phyloP scores from a whole-genome alignment of 2,329 filamentous ascomycete species.

The Aspergillus aculeatinus region DNA sequence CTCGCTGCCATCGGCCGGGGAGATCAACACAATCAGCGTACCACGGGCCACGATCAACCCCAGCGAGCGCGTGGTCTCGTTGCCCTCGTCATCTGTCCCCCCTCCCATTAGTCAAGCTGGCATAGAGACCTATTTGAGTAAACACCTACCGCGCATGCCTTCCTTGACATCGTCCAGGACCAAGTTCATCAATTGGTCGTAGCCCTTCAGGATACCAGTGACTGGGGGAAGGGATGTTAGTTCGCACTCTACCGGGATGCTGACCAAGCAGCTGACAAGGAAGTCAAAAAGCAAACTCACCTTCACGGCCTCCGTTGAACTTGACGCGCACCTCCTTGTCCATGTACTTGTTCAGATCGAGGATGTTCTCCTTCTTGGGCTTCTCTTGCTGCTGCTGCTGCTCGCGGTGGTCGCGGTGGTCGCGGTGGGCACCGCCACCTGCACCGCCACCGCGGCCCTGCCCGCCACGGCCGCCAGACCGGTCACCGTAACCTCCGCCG shows the following conservation, averaged over 20 bases:
- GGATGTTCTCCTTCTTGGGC: conserved; percentile 98
- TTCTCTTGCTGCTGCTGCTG: conserved; percentile 59
- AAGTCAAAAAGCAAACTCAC: conserved; percentile 44
- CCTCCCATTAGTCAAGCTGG: conserved; percentile 19
- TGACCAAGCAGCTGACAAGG: background rate
- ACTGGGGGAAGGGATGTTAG: conserved; percentile 53
- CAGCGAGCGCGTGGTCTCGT: conserved; percentile 75
- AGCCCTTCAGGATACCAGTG: conserved; percentile 85
- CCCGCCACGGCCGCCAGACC: conserved; percentile 43
- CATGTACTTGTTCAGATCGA: conserved; percentile 94
- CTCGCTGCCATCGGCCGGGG: conserved; percentile 90
- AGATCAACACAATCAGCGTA: conserved; percentile 88
- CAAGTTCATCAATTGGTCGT: conserved; percentile 96
- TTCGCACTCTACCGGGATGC: background rate
- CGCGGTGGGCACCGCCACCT: conserved; percentile 48
- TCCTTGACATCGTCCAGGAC: conserved; percentile 94
- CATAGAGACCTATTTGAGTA: background rate
- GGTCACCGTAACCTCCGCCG: conserved; percentile 40
- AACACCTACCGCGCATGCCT: conserved; percentile 72
- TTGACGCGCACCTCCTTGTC: conserved; percentile 95
- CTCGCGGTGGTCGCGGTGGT: background rate
- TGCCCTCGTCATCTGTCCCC: conserved; percentile 80
- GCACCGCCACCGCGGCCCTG: conserved; percentile 48
- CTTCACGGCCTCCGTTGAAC: conserved; percentile 91
- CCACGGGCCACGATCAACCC: conserved; percentile 88